Evolutionary conservation across 2,329 filamentous ascomycete genomes (phyloP).

Genomic region (Akanthomyces uredinophilus): DNA sequence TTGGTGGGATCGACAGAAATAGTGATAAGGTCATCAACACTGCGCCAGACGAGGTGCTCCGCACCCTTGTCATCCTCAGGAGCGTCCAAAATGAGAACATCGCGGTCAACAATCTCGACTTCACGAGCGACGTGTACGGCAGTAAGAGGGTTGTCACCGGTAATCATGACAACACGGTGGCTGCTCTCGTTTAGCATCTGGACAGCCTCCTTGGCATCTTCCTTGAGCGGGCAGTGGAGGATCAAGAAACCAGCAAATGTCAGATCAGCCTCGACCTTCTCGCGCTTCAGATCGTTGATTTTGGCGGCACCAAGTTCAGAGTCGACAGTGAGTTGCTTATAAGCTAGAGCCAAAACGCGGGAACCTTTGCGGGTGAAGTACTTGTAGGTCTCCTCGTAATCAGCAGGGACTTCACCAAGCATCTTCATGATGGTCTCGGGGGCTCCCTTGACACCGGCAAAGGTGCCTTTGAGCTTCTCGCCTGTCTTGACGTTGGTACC

Average conservation of each 20-base stretch:
- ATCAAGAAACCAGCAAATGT: conserved; percentile 94
- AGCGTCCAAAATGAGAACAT: conserved; percentile 89
- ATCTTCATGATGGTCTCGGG: conserved; percentile 96
- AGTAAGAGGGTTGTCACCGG: conserved; percentile 94
- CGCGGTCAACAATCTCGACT: conserved; percentile 95
- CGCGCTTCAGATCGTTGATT: conserved; percentile 91
- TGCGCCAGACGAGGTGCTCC: conserved; percentile 85
- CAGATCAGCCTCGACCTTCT: conserved; percentile 80
- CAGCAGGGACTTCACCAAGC: conserved; percentile 72
- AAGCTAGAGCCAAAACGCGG: conserved; percentile 86
- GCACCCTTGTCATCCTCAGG: conserved; percentile 83
- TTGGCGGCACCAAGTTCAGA: conserved; percentile 74
- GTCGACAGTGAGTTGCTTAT: conserved; percentile 82
- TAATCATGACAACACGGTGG: conserved; percentile 98
- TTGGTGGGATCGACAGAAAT: conserved; percentile 81
- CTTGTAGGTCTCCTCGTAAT: conserved; percentile 98
- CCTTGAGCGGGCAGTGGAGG: conserved; percentile 90
- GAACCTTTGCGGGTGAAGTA: conserved; percentile 95
- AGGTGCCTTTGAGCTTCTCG: conserved; percentile 75
- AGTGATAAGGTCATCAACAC: conserved; percentile 82
- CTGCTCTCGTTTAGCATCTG: conserved; percentile 98
- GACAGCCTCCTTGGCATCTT: conserved; percentile 89
- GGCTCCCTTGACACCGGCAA: conserved; percentile 93
- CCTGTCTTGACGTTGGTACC: conserved; percentile 66
- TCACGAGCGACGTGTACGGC: conserved; percentile 92